Evolutionary conservation across 345 rosid species (phyloP).

Genomic region (Cardiospermum halicacabum): DNA sequence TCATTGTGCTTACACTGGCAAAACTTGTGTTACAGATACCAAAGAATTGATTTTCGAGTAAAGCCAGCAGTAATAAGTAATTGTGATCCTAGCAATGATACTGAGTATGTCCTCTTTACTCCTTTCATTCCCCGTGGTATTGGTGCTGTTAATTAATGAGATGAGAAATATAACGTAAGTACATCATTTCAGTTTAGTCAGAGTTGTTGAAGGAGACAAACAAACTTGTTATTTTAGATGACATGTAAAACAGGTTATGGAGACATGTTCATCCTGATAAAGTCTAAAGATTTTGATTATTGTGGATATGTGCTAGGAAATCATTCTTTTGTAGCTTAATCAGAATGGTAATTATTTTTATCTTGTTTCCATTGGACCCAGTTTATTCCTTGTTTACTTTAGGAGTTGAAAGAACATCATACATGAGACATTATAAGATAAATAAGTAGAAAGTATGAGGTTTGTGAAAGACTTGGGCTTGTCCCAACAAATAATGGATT

Average conservation of each 20-base stretch:
- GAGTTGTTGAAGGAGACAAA: neutral
- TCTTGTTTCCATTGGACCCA: neutral
- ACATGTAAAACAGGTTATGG: neutral
- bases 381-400: neutral
- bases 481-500: neutral
- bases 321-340: neutral
- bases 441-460: neutral
- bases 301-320: neutral
- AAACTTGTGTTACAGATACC: constrained; percentile 51
- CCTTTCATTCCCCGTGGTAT: too few relatives aligned
- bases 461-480: neutral
- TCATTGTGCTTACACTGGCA: constrained; percentile 10
- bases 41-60: constrained; percentile 84
- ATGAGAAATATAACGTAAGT: neutral
- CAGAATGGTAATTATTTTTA: neutral
- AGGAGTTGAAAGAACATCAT: neutral
- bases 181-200: constrained; percentile 1
- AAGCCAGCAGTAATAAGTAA: constrained; percentile 65
- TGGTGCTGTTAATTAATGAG: neutral
- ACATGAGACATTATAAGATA: neutral
- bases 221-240: neutral
- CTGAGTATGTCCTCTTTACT: constrained; percentile 39
- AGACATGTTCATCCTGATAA: neutral
- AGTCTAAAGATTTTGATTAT: neutral
- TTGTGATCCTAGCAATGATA: constrained; percentile 43